These are phyloP conservation scores for Phytophthora ramorum DNA, from an alignment of 352 stramenopile species.

Conservation along the genomic window DNA sequence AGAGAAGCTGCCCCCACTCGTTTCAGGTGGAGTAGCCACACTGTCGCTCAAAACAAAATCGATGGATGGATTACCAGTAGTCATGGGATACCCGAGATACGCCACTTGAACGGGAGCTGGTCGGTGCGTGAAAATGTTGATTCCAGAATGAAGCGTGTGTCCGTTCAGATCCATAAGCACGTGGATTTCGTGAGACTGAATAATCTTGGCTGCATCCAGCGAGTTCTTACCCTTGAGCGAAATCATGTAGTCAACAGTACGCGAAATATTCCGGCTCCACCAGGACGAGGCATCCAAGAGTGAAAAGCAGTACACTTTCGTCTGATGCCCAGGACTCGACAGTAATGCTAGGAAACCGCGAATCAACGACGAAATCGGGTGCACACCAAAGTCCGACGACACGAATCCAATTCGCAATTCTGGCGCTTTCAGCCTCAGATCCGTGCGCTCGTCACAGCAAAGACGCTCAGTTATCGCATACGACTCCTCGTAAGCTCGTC, in stretches of 20 bases:
- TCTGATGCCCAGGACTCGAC: slow-evolving; percentile 29
- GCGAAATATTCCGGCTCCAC: slow-evolving; percentile 86
- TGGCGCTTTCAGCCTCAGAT: slow-evolving; percentile 34
- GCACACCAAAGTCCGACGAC: slow-evolving; percentile 85
- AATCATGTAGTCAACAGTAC: slow-evolving; percentile 68
- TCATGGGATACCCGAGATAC: slow-evolving; percentile 85
- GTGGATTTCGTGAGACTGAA: slow-evolving; percentile 67
- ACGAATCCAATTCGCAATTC: slow-evolving; percentile 72
- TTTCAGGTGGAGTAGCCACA: slow-evolving; percentile 58
- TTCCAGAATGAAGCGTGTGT: slow-evolving; percentile 80
- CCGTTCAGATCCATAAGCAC: slow-evolving; percentile 87
- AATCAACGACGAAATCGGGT: slow-evolving; percentile 77
- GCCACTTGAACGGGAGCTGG: slow-evolving; percentile 73
- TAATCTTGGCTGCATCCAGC: slow-evolving; percentile 50
- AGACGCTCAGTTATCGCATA: slow-evolving; percentile 15
- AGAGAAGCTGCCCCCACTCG: slow-evolving; percentile 47
- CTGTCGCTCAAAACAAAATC: slow-evolving; percentile 77
- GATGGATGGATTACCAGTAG: slow-evolving; percentile 62
- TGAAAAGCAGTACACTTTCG: slow-evolving; percentile 79
- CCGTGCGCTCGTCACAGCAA: slow-evolving; percentile 17
- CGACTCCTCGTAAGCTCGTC: slow-evolving; percentile 18
- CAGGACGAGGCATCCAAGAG: slow-evolving; percentile 65
- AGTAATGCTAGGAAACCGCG: slow-evolving; percentile 69
- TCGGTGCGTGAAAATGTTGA: slow-evolving; percentile 67
- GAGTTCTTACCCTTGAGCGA: slow-evolving; percentile 68